Conservation (phyloP, 164 flowering plant genomes). For the Macadamia tetraphylla region DNA sequence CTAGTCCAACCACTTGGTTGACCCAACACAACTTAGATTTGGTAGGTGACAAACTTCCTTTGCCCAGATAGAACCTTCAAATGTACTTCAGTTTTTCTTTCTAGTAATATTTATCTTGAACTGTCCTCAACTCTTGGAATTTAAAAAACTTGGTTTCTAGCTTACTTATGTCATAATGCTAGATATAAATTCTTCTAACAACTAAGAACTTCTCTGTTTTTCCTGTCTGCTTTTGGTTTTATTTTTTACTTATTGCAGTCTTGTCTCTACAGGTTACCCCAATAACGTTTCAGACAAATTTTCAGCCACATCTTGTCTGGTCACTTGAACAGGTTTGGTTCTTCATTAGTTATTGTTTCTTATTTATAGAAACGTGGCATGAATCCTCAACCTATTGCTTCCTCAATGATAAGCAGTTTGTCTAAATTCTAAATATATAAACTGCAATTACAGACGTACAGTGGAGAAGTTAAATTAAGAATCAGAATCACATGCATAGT, state of each 20-base stretch:
- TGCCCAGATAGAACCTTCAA: too few species aligned
- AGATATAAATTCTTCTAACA: neutral
- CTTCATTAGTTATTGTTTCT: slow-evolving; percentile 1
- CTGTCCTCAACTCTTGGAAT: neutral
- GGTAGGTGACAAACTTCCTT: too few species aligned
- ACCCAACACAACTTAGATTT: too few species aligned
- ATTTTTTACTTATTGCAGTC: slow-evolving; percentile 5
- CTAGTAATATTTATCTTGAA: neutral
- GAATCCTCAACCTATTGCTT: too few species aligned
- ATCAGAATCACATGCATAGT: too few species aligned
- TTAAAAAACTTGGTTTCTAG: neutral
- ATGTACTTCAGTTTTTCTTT: too few species aligned
- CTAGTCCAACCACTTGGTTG: too few species aligned
- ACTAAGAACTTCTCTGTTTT: neutral
- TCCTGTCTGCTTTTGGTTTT: neutral
- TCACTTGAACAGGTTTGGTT: slow-evolving; percentile 75
- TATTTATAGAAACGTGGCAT: neutral
- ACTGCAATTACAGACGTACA: too few species aligned
- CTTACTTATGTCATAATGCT: neutral
- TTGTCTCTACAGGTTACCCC: slow-evolving; percentile 61
- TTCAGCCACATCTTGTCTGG: slow-evolving; percentile 91
- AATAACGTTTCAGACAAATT: slow-evolving; percentile 64
- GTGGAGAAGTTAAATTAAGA: too few species aligned
- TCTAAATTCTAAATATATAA: too few species aligned
- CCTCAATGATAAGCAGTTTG: too few species aligned